phyloP scores from a whole-genome alignment of 73 alveolate genomes.

The Paramecium sonneborni region DNA sequence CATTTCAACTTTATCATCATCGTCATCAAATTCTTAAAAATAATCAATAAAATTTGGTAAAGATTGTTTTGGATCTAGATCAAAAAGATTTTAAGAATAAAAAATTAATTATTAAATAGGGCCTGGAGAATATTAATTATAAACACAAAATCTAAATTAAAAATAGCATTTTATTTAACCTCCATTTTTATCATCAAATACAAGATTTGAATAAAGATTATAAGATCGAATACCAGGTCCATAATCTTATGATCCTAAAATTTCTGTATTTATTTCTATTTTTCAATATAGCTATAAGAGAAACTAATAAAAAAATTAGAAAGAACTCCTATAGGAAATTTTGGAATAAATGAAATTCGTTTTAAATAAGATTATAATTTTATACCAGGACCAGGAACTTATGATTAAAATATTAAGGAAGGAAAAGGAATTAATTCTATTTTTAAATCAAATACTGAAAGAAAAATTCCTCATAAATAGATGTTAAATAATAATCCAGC shows the following conservation, averaged over 20 bases:
- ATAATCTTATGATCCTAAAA: constrained; percentile 31
- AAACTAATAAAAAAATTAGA: constrained; percentile 21
- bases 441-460: background rate
- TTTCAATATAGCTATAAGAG: background rate
- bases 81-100: constrained; percentile 24
- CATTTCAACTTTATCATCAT: background rate
- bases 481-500: background rate
- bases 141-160: background rate
- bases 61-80: background rate
- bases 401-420: background rate
- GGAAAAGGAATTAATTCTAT: background rate
- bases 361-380: background rate
- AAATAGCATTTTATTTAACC: background rate
- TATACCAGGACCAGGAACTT: constrained; percentile 38
- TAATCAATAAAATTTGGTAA: background rate
- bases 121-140: constrained; percentile 42
- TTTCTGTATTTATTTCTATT: background rate
- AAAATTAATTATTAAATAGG: background rate
- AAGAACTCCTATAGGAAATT: constrained; percentile 14
- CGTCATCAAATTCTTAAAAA: background rate
- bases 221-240: constrained; percentile 14
- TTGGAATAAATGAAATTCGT: constrained; percentile 1
- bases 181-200: constrained; percentile 27
- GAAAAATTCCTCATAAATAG: background rate
- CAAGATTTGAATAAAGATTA: background rate